Evolutionary conservation across 345 rosid genomes (phyloP).

Genomic region (Tarenaya hassleriana): DNA sequence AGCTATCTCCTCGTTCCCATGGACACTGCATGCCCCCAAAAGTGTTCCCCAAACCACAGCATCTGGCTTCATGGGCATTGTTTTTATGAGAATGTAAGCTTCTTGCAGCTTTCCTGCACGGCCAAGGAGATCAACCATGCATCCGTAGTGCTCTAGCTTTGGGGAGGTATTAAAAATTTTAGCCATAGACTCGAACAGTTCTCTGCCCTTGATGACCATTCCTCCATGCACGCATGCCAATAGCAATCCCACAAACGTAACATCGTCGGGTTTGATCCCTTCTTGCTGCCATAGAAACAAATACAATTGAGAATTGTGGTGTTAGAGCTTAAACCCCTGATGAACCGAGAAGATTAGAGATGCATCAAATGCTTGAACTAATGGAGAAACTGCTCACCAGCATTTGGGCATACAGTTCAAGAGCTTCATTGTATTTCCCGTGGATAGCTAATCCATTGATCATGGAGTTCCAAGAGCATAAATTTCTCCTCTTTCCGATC

Average conservation of each 20-base stretch:
- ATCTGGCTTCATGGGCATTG: conserved; percentile 77
- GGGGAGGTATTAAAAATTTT: conserved; percentile 35
- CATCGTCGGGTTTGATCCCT: conserved; percentile 55
- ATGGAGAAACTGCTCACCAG: conserved; percentile 35
- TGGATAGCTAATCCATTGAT: conserved; percentile 68
- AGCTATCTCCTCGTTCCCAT: conserved; percentile 52
- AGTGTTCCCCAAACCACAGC: conserved; percentile 78
- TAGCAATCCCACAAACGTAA: conserved; percentile 73
- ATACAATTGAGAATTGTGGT: conserved; percentile 8
- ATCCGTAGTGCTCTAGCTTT: conserved; percentile 74
- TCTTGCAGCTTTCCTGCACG: conserved; percentile 66
- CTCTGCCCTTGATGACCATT: conserved; percentile 41
- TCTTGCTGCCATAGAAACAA: conserved; percentile 31
- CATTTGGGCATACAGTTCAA: conserved; percentile 54
- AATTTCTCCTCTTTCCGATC: conserved; percentile 48
- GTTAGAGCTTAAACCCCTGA: conserved; percentile 1
- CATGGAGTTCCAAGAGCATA: conserved; percentile 90
- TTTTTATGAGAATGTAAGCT: conserved; percentile 50
- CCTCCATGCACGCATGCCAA: conserved; percentile 86
- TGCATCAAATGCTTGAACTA: conserved; percentile 1
- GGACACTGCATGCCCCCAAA: conserved; percentile 77
- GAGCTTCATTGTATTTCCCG: conserved; percentile 53
- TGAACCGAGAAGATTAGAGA: not conserved
- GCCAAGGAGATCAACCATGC: conserved; percentile 83
- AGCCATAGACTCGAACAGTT: conserved; percentile 54